Percentiles rank a stretch among this genome's conserved stretches.
phyloP scores from a whole-genome alignment of 2,329 filamentous ascomycete genomes.

The Chaetomium globosum region DNA sequence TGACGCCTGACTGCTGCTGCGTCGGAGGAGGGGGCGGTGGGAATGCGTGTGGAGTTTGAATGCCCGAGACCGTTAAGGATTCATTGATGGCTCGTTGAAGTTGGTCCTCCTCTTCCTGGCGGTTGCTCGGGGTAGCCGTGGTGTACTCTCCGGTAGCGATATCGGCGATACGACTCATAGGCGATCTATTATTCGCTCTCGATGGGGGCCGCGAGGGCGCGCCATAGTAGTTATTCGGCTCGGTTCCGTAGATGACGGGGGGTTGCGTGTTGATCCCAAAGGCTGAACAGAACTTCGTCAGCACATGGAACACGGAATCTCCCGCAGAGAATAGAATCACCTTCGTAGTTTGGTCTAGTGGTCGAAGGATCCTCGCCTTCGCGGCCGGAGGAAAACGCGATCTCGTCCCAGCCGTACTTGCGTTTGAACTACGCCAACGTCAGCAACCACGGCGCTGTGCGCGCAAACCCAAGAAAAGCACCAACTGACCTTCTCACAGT shows the following conservation, averaged over 20 bases:
- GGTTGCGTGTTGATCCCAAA: slow-evolving; percentile 57
- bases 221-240: slow-evolving; percentile 48
- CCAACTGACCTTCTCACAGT: slow-evolving; percentile 48
- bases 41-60: slow-evolving; percentile 37
- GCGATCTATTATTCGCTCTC: slow-evolving; percentile 59
- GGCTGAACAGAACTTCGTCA: slow-evolving; percentile 17
- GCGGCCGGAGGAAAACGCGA: slow-evolving; percentile 54
- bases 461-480: not conserved
- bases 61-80: slow-evolving; percentile 57
- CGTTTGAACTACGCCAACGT: slow-evolving; percentile 46
- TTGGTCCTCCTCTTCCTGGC: slow-evolving; percentile 56
- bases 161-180: slow-evolving; percentile 56
- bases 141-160: slow-evolving; percentile 42
- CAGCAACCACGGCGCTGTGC: slow-evolving; percentile 26
- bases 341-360: slow-evolving; percentile 3
- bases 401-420: slow-evolving; percentile 61
- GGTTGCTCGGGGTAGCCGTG: slow-evolving; percentile 42
- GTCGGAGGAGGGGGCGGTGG: slow-evolving; percentile 44
- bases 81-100: slow-evolving; percentile 59
- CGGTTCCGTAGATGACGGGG: slow-evolving; percentile 51
- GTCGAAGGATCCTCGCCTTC: slow-evolving; percentile 46
- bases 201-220: slow-evolving; percentile 65
- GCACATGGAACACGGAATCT: not conserved
- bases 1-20: slow-evolving; percentile 56
- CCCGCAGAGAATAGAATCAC: slow-evolving; percentile 2